Base-by-base conservation (phyloP, 495 filamentous ascomycete genomes). In the Corynascus novoguineensis region DNA sequence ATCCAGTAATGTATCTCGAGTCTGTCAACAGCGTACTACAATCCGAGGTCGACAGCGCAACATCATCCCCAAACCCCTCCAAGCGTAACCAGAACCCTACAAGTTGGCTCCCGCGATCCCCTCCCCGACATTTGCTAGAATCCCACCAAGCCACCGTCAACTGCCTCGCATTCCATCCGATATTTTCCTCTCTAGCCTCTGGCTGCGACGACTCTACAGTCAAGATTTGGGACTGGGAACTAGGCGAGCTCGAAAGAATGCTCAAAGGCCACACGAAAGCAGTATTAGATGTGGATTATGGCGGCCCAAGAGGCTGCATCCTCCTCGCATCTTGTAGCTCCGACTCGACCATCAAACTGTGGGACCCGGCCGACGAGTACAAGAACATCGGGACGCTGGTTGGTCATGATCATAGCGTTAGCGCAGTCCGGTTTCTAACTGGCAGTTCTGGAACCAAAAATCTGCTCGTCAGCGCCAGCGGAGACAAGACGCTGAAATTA, bases 161-260 rank as follows among this genome's bases (percentile, higher is more conserved):
- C 38, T 91, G 87, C 63, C 82, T 97, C 47, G 92, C 93, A n/a
- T 98, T 98, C 72, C 93, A 98, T 69, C 92, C 93, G 0, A 75
- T 92, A 52, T 97, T 95, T 68, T 90, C 91, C 17, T 89, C 88
- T 1, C 76, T 98, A 12, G 93, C 93, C n/a, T 92, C 91, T 1
- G 93, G 89, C 19, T 95, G 90, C 35, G 92, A 97, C 63, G 87
- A 90, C 64, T 82, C 80, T 41, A 89, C 83, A 11, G 87, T 90
- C 67, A 98, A 98, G 69, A 89, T 98, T 50, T 98, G 93, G 93
- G 93, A 97, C 65, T 97, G 90, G 89, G 93, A 98, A 60, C 75
- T 96, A 15, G 93, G 93, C 24, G 92, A 97, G 68, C 79, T 96
- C 8, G 92, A 97, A 66, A 71, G 86, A 24, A 97, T 93, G 0